These are phyloP conservation scores for Colletotrichum falcatum DNA, from an alignment of 2,329 filamentous ascomycete species.

Conservation along the genomic window DNA sequence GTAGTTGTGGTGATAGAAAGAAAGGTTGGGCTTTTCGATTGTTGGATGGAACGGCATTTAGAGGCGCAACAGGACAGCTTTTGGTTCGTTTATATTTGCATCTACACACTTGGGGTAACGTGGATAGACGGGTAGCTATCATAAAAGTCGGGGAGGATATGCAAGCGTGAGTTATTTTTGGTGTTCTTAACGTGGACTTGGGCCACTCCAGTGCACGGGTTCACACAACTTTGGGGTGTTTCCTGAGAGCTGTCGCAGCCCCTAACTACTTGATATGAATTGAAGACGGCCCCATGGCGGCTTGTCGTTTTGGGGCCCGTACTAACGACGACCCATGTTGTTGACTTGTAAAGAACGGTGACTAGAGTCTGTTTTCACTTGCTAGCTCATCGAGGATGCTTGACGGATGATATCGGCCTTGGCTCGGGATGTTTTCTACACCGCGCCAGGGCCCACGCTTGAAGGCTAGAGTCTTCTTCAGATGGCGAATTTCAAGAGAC, in stretches of 20 bases:
- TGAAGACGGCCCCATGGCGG: background rate
- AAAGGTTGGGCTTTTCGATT: constrained; percentile 14
- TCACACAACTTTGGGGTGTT: background rate
- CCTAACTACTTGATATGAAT: too few species aligned
- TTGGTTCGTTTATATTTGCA: constrained; percentile 7
- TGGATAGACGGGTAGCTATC: background rate
- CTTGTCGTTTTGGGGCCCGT: background rate
- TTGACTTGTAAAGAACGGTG: background rate
- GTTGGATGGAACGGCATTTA: constrained; percentile 26
- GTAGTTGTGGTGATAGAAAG: background rate
- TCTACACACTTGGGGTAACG: constrained; percentile 1
- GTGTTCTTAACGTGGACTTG: background rate
- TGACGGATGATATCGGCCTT: background rate
- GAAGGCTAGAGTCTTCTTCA: background rate
- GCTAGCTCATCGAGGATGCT: background rate
- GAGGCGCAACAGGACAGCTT: constrained; percentile 34
- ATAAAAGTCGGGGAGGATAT: background rate
- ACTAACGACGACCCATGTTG: too few species aligned
- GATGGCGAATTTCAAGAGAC: background rate
- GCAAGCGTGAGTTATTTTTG: constrained; percentile 1
- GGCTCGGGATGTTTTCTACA: too few species aligned
- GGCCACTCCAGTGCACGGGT: background rate
- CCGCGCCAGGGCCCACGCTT: background rate
- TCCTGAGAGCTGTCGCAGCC: background rate
- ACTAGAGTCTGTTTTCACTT: background rate